These are phyloP conservation scores for Crepidotus variabilis DNA, from an alignment of 768 basidiomycete species.

Conservation along the genomic window DNA sequence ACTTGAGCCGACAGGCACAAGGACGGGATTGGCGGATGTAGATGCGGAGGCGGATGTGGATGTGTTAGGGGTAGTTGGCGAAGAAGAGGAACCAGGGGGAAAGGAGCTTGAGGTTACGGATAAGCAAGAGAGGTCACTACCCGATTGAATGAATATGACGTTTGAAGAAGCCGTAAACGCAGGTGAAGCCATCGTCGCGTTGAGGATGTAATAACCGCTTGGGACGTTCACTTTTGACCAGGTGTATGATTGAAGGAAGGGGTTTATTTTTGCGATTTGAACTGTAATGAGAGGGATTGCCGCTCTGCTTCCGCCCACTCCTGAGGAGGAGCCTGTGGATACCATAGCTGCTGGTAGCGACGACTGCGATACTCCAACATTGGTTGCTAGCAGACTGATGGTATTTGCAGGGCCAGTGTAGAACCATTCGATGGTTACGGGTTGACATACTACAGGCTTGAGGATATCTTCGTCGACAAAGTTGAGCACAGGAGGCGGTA, in stretches of 20 bases:
- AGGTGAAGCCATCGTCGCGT: slow-evolving; percentile 21
- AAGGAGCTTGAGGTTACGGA: slow-evolving; percentile 9
- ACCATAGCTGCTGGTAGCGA: slow-evolving; percentile 10
- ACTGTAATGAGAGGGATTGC: slow-evolving; percentile 13
- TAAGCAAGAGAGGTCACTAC: slow-evolving; percentile 30
- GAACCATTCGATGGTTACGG: slow-evolving; percentile 30
- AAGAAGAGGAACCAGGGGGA: slow-evolving; percentile 12
- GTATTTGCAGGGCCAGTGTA: slow-evolving; percentile 29
- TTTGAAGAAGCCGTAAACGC: slow-evolving; percentile 12
- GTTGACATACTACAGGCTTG: slow-evolving; percentile 23
- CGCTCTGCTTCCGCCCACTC: slow-evolving; percentile 6
- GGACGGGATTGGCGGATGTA: slow-evolving; percentile 2
- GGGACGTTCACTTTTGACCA: slow-evolving; percentile 47
- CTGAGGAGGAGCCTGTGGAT: too few species aligned
- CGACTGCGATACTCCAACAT: slow-evolving; percentile 28
- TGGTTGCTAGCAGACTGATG: slow-evolving; percentile 35
- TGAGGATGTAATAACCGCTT: slow-evolving; percentile 45
- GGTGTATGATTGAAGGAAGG: slow-evolving; percentile 22
- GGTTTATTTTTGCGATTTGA: slow-evolving; percentile 26
- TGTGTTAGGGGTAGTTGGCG: slow-evolving; percentile 12
- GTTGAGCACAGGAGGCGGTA: slow-evolving; percentile 14
- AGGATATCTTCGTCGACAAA: slow-evolving; percentile 12
- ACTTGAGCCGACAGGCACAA: slow-evolving; percentile 15
- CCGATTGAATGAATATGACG: slow-evolving; percentile 28
- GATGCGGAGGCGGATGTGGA: slow-evolving; percentile 9